Evolutionary conservation across 2,329 filamentous ascomycete species (phyloP), one percentile per base, ranked within the genome.

Genomic region (Cladosporium sp.): DNA sequence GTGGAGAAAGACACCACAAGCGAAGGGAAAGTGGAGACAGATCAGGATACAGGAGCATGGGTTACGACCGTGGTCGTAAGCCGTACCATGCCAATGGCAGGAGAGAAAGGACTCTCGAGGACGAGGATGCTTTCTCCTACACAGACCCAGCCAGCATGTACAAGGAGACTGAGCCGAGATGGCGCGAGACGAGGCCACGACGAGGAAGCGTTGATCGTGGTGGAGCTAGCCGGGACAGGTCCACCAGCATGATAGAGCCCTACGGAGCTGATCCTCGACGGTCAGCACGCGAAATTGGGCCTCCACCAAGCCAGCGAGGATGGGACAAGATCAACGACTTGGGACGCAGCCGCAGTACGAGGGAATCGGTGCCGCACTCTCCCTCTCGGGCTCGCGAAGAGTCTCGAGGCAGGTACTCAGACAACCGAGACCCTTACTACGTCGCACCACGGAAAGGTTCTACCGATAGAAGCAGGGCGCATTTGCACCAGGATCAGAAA

Each of bases 241-340:
- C 74, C 9, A 64, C 64, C 36, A 76, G 73, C 61, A 65, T 76
- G 63, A 59, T 74, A 7, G 57, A 71, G 34, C 68, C 63, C 8
- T 55, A 56, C 11, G 58, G 56, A 38, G 57, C 57, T 36, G 58
- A 64, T 30, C 60, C 63, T 20, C 58, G 68, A 58, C 39, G 58
- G 29, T 60, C 65, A 54, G 43, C 60, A 39, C 60, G 70, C 64
- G 58, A 68, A 40, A 41, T 71, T 13, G 68, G 68, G 9, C 86
- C 85, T 2, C 86, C 87, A 8, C 84, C 84, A 4, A 80, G 83
- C 4, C 87, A 82, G 3, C 76, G 85, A 58, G 86, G 84, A 0
- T 82, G 89, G 56, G 86, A 89, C 59, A 86, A 82, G 68, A 80
- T 88, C 56, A 80, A 80, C 58, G 72, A 78, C 13, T 49, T 68